These are phyloP conservation scores for Catunica adiposa DNA, from an alignment of 2,329 filamentous ascomycete species.

Conservation along the genomic window DNA sequence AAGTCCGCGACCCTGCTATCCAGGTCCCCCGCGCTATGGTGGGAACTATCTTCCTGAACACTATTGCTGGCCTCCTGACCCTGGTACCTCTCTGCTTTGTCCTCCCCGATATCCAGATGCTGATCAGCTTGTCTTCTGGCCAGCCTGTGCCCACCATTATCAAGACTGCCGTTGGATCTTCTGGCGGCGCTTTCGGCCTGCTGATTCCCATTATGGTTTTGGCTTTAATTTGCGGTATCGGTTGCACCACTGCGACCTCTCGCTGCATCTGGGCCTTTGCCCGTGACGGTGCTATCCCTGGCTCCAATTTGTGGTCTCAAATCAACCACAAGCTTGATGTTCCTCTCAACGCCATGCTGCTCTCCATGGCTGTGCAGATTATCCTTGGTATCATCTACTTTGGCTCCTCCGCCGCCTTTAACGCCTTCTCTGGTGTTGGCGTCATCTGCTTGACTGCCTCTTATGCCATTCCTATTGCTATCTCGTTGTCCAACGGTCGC, in stretches of 20 bases:
- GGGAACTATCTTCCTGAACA: constrained; percentile 49
- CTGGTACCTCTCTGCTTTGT: constrained; percentile 54
- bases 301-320: constrained; percentile 41
- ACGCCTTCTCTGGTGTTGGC: constrained; percentile 53
- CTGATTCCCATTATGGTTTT: constrained; percentile 49
- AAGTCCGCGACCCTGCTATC: constrained; percentile 46
- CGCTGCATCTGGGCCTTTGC: constrained; percentile 55
- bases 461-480: constrained; percentile 50
- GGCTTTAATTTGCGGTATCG: constrained; percentile 49
- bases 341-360: constrained; percentile 56
- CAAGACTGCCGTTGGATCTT: constrained; percentile 41
- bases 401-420: constrained; percentile 52
- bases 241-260: constrained; percentile 52
- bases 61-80: constrained; percentile 48
- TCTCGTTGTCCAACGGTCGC: constrained; percentile 44
- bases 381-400: constrained; percentile 52
- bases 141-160: constrained; percentile 52
- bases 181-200: constrained; percentile 45
- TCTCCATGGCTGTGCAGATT: constrained; percentile 49
- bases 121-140: constrained; percentile 35
- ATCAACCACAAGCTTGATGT: constrained; percentile 47
- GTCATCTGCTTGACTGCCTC: constrained; percentile 54
- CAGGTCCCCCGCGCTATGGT: constrained; percentile 63
- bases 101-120: constrained; percentile 41
- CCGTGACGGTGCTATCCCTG: constrained; percentile 53